Evolutionary conservation across 2,329 filamentous ascomycete species (phyloP).

Genomic region (Fusarium brachygibbosum): DNA sequence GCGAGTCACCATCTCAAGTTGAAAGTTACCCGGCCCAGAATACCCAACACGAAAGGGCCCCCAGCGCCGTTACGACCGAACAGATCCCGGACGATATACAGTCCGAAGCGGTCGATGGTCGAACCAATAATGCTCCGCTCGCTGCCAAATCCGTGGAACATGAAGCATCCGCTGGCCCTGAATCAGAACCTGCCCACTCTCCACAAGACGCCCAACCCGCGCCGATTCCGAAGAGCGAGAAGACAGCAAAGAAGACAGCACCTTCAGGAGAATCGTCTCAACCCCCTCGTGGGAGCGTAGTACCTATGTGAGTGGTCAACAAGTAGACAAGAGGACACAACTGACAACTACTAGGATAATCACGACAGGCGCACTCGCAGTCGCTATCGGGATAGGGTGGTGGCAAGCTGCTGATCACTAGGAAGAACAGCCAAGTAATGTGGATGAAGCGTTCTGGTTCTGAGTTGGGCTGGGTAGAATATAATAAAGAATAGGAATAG

Average conservation of each 20-base stretch:
- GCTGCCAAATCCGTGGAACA: conserved; percentile 10
- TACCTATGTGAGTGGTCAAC: conserved; percentile 39
- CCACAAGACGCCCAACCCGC: neutral
- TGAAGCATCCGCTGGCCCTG: neutral
- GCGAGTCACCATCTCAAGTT: conserved; percentile 30
- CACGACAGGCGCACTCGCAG: conserved; percentile 44
- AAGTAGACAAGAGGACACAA: neutral
- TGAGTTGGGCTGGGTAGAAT: conserved; percentile 27
- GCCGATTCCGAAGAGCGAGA: neutral
- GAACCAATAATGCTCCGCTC: conserved; percentile 2
- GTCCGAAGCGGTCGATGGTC: conserved; percentile 7
- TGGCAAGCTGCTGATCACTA: conserved; percentile 44
- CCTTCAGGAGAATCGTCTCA: conserved; percentile 20
- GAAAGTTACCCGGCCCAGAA: conserved; percentile 29
- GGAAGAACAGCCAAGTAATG: neutral
- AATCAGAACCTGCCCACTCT: neutral
- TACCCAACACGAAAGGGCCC: conserved; percentile 6
- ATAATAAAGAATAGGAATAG: conserved; percentile 7
- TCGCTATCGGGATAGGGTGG: conserved; percentile 48
- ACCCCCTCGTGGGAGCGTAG: conserved; percentile 26
- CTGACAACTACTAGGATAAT: conserved; percentile 43
- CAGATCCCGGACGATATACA: neutral
- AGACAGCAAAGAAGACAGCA: conserved; percentile 9
- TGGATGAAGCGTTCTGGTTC: neutral
- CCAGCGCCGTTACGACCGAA: conserved; percentile 1